phyloP scores from a whole-genome alignment of 345 rosid genomes.

The Abelmoschus esculentus region DNA sequence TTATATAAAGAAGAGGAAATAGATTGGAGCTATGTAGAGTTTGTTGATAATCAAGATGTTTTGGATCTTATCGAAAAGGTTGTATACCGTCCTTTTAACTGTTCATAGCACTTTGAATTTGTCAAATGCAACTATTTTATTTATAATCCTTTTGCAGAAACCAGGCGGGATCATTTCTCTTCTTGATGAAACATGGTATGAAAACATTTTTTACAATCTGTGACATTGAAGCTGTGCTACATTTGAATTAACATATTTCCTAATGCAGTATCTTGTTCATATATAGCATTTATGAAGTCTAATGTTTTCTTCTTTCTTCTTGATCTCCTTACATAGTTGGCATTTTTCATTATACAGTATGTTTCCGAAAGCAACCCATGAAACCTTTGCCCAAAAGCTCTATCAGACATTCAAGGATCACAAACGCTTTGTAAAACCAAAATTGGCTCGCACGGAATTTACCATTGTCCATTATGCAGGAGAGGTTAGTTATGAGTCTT shows the following conservation, averaged over 20 bases:
- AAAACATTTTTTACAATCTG: conserved; percentile 9
- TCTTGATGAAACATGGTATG: too few relatives aligned
- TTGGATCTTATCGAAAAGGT: conserved; percentile 94
- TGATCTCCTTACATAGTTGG: conserved; percentile 12
- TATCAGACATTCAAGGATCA: conserved; percentile 71
- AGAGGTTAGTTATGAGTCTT: conserved; percentile 44
- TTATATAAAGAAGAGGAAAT: conserved; percentile 68
- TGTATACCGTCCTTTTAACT: conserved; percentile 7
- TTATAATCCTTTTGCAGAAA: conserved; percentile 51
- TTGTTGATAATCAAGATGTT: conserved; percentile 83
- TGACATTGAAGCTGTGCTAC: background rate
- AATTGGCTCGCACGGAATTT: conserved; percentile 68
- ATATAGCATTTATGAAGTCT: background rate
- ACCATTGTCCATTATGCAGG: conserved; percentile 85
- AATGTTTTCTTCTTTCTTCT: background rate
- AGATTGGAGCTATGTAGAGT: conserved; percentile 82
- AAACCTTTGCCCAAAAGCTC: conserved; percentile 79
- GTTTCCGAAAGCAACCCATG: conserved; percentile 85
- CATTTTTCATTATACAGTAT: conserved; percentile 40
- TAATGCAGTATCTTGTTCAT: background rate
- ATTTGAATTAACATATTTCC: background rate
- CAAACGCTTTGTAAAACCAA: conserved; percentile 39
- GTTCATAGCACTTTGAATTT: background rate
- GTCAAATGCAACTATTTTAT: conserved; percentile 11
- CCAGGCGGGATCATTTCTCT: conserved; percentile 27